Evolutionary conservation across 306 rosid species (phyloP), one percentile per base, ranked within the genome.

Genomic region (Glycine tomentella): DNA sequence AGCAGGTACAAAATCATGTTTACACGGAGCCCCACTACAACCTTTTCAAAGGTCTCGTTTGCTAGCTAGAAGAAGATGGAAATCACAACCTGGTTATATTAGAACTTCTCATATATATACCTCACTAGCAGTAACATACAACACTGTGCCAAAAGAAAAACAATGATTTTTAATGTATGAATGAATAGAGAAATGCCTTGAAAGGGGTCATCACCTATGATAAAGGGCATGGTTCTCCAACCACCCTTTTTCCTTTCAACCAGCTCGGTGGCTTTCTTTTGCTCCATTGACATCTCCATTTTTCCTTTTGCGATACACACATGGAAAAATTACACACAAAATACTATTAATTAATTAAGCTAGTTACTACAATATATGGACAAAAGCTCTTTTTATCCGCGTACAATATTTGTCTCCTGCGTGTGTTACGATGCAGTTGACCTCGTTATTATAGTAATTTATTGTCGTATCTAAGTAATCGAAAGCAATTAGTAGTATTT

Each of bases 41-140:
- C 91, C 85, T 91, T 92, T 64, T 94, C 97, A 71, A 94, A 83
- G 10, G 90, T 44, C 91, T 94, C 97, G 8, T 94, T 94, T 69
- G 87, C 97, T 94, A 92, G 87, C 97, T 94, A 92, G 5, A 34
- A 16, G 20, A 38, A 45, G 38, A 49, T 10, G 13, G 56, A 76
- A 48, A 50, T 74, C 42, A 59, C 50, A 48, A 55, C 49, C 15
- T 31, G 59, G 25, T 52, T 52, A 25, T 25, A 25, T 25, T 25
- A 25, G 31, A 25, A 25, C 31, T 25, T 25, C 31, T 25, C 31
- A 25, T 25, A 34, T 34, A 34, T 34, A 34, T 34, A 34, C 38
- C 4, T 34, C 38, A 34, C 38, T 34, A 34, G 4, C 38, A 34
- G 38, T 34, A 34, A 34, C 38, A 34, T 2, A 34, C 38, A 34